These are phyloP conservation scores for Pichia deserticola DNA, from an alignment of 805 yeast genomes.

Conservation along the genomic window DNA sequence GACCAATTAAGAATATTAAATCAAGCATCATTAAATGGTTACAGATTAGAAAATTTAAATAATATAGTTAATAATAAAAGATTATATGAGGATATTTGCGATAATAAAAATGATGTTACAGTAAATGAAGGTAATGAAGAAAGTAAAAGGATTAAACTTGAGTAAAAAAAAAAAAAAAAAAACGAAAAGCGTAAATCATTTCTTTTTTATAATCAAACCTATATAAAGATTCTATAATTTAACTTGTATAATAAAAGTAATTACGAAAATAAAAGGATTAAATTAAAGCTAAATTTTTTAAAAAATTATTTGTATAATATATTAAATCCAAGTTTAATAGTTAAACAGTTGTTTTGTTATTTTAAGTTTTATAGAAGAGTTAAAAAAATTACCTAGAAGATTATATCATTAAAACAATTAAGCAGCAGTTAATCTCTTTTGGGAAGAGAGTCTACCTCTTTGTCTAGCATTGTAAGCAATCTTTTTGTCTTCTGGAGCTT, in stretches of 20 bases:
- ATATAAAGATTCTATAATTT: too few relatives aligned
- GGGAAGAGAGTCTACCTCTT: constrained; percentile 83
- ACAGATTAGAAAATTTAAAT: constrained; percentile 1
- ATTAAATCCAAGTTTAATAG: constrained; percentile 4
- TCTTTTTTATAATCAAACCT: too few relatives aligned
- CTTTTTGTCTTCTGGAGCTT: constrained; percentile 51
- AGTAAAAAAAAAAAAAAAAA: too few relatives aligned
- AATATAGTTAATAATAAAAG: neutral
- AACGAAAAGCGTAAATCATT: neutral
- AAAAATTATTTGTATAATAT: too few relatives aligned
- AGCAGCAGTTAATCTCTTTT: constrained; percentile 76
- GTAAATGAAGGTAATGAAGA: neutral
- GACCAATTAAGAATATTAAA: neutral
- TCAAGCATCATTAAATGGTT: neutral
- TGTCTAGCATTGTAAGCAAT: constrained; percentile 85
- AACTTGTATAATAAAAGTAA: neutral
- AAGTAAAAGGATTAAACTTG: too few relatives aligned
- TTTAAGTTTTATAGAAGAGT: constrained; percentile 7
- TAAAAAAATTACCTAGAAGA: constrained; percentile 1
- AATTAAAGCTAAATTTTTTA: too few relatives aligned
- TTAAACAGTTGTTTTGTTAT: constrained; percentile 4
- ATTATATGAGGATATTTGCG: neutral
- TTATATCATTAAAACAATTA: constrained; percentile 11
- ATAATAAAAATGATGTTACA: neutral
- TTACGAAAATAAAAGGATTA: neutral